These are phyloP conservation scores for Zygosaccharomyces sapae DNA, from an alignment of 1,139 yeast species.

Conservation along the genomic window DNA sequence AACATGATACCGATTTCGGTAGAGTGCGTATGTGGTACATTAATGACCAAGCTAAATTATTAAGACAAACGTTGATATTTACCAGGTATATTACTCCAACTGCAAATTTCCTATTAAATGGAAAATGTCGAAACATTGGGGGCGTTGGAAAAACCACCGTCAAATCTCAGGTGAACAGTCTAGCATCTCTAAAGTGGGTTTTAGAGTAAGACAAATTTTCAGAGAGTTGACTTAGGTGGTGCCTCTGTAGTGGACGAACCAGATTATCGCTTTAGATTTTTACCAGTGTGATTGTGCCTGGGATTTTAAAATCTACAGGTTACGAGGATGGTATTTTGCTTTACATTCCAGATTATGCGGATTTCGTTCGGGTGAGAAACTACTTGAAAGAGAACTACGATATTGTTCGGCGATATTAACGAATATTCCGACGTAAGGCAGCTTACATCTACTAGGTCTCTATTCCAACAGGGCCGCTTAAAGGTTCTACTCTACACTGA, in stretches of 20 bases:
- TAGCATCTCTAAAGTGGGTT: slow-evolving; percentile 44
- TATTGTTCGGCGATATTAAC: slow-evolving; percentile 61
- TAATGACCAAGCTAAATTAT: slow-evolving; percentile 69
- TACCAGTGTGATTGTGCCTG: slow-evolving; percentile 71
- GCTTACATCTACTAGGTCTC: slow-evolving; percentile 64
- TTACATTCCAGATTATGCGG: slow-evolving; percentile 82
- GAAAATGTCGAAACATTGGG: slow-evolving; percentile 59
- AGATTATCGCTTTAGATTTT: slow-evolving; percentile 73
- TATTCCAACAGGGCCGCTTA: slow-evolving; percentile 59
- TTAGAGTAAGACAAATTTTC: slow-evolving; percentile 70
- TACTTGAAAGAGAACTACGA: slow-evolving; percentile 59
- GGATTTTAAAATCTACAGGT: slow-evolving; percentile 50
- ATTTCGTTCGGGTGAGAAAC: slow-evolving; percentile 73
- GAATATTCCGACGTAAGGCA: slow-evolving; percentile 77
- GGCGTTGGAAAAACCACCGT: slow-evolving; percentile 54
- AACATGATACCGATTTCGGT: slow-evolving; percentile 83
- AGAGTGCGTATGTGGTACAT: slow-evolving; percentile 90
- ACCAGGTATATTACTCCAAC: slow-evolving; percentile 76
- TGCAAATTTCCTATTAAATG: slow-evolving; percentile 60
- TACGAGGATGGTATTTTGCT: slow-evolving; percentile 70
- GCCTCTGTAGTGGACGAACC: slow-evolving; percentile 63
- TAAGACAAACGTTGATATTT: slow-evolving; percentile 77
- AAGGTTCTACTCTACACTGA: slow-evolving; percentile 83
- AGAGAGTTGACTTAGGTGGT: slow-evolving; percentile 51
- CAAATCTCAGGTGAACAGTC: slow-evolving; percentile 37